These are phyloP conservation scores for Populus hybrid DNA, from an alignment of 441 rosid species.

Conservation along the genomic window DNA sequence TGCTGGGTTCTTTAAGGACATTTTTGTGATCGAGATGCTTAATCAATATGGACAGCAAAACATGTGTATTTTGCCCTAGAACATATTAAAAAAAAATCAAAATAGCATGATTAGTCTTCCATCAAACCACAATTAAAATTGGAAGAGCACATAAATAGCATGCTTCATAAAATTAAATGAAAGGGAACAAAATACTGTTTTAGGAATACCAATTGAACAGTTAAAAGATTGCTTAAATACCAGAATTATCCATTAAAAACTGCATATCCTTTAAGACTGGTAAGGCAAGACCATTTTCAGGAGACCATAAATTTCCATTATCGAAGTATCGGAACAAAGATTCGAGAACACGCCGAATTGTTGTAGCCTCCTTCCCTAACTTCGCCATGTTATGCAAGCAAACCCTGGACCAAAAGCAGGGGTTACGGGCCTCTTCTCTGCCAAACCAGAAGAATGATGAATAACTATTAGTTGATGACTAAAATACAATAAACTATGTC, in stretches of 20 bases:
- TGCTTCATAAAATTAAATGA: not conserved
- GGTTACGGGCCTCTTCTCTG: slow-evolving; percentile 79
- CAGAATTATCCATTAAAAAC: slow-evolving; percentile 70
- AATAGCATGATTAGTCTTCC: slow-evolving; percentile 17
- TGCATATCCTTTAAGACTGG: slow-evolving; percentile 84
- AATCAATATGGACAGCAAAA: slow-evolving; percentile 68
- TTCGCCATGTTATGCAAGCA: slow-evolving; percentile 91
- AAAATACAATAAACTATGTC: slow-evolving; percentile 7
- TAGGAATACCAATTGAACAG: slow-evolving; percentile 7
- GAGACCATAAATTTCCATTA: slow-evolving; percentile 66
- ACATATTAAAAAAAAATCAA: slow-evolving; percentile 19
- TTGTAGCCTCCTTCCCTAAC: slow-evolving; percentile 90
- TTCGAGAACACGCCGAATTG: slow-evolving; percentile 79
- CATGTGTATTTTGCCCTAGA: slow-evolving; percentile 79
- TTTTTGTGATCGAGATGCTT: slow-evolving; percentile 95
- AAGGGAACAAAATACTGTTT: not conserved
- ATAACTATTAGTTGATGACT: slow-evolving; percentile 12
- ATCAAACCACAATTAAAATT: slow-evolving; percentile 4
- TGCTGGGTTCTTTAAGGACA: slow-evolving; percentile 68
- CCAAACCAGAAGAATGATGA: slow-evolving; percentile 23
- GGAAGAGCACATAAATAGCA: slow-evolving; percentile 12
- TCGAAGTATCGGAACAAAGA: slow-evolving; percentile 86
- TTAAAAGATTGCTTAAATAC: slow-evolving; percentile 30
- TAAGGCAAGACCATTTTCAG: slow-evolving; percentile 68
- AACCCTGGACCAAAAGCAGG: slow-evolving; percentile 87